phyloP scores from a whole-genome alignment of 2,329 filamentous ascomycete genomes.

The Chaetothyriales sp. region DNA sequence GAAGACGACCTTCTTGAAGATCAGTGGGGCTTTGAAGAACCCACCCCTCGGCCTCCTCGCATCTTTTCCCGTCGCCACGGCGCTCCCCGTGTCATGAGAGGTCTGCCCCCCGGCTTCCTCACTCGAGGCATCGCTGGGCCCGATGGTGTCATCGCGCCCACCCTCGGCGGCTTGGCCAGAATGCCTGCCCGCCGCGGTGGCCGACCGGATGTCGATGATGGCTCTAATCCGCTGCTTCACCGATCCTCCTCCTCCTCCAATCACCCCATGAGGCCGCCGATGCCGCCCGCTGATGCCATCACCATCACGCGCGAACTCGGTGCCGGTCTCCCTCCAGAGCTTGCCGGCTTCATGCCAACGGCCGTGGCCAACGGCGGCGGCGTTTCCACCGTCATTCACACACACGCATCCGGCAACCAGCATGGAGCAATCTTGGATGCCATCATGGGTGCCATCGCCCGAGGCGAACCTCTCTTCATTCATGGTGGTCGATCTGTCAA shows the following conservation, averaged over 20 bases:
- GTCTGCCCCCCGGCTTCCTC: constrained; percentile 38
- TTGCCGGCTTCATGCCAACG: neutral
- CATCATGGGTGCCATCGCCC: constrained; percentile 36
- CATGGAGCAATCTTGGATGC: constrained; percentile 26
- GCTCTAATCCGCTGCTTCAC: constrained; percentile 73
- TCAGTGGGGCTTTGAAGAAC: constrained; percentile 38
- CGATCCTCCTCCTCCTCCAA: constrained; percentile 40
- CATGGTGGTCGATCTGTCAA: constrained; percentile 26
- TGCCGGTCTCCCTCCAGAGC: neutral
- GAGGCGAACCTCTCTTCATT: constrained; percentile 29
- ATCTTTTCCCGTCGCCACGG: constrained; percentile 27
- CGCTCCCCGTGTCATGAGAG: constrained; percentile 39
- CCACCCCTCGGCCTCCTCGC: constrained; percentile 36
- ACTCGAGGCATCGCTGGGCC: constrained; percentile 31
- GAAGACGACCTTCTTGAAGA: constrained; percentile 31
- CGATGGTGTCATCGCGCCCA: constrained; percentile 5
- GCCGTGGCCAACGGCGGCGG: constrained; percentile 19
- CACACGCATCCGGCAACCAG: constrained; percentile 1
- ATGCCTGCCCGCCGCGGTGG: constrained; percentile 24
- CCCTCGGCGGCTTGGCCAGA: constrained; percentile 4
- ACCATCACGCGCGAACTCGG: neutral
- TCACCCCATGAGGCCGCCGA: neutral
- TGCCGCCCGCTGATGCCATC: neutral
- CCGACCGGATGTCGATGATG: constrained; percentile 56
- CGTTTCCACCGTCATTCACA: constrained; percentile 9